Percentiles rank a stretch among this genome's conserved stretches.
Conservation (phyloP, 2,329 filamentous ascomycete genomes). For the Alternaria viburni region DNA sequence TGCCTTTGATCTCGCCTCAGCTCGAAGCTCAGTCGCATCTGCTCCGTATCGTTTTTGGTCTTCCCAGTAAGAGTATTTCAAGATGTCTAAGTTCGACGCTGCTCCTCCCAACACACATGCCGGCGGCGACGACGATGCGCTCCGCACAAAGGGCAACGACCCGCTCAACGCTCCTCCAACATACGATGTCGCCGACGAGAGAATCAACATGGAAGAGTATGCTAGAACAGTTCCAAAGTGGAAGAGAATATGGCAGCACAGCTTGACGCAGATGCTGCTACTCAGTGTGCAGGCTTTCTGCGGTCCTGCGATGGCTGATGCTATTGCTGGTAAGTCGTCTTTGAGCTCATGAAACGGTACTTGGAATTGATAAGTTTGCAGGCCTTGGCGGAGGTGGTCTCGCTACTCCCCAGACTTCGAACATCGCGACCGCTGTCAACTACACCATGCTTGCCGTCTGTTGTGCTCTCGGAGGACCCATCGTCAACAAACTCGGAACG, state of each 20-base stretch:
- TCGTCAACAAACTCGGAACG: slow-evolving; percentile 56
- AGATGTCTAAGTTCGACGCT: slow-evolving; percentile 40
- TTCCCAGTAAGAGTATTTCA: neutral
- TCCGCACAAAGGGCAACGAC: slow-evolving; percentile 34
- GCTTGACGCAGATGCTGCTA: slow-evolving; percentile 58
- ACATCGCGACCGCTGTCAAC: slow-evolving; percentile 46
- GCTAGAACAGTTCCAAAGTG: slow-evolving; percentile 46
- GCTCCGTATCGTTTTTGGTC: neutral
- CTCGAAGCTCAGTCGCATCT: slow-evolving; percentile 2
- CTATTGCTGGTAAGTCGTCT: slow-evolving; percentile 30
- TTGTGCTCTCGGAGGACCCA: slow-evolving; percentile 53
- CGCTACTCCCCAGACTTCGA: slow-evolving; percentile 54
- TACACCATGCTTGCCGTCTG: slow-evolving; percentile 37
- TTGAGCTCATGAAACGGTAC: neutral
- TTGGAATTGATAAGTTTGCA: slow-evolving; percentile 1
- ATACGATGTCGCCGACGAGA: slow-evolving; percentile 30
- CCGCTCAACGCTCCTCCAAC: slow-evolving; percentile 27
- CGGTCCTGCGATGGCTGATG: slow-evolving; percentile 40
- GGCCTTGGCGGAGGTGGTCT: slow-evolving; percentile 51
- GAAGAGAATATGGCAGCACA: slow-evolving; percentile 56
- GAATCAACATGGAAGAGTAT: slow-evolving; percentile 49
- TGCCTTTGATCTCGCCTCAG: slow-evolving; percentile 2
- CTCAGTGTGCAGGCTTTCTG: slow-evolving; percentile 55
- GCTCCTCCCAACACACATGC: slow-evolving; percentile 43
- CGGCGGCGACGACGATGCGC: slow-evolving; percentile 37